Conservation (phyloP, 345 rosid genomes). For the Stellera chamaejasme region DNA sequence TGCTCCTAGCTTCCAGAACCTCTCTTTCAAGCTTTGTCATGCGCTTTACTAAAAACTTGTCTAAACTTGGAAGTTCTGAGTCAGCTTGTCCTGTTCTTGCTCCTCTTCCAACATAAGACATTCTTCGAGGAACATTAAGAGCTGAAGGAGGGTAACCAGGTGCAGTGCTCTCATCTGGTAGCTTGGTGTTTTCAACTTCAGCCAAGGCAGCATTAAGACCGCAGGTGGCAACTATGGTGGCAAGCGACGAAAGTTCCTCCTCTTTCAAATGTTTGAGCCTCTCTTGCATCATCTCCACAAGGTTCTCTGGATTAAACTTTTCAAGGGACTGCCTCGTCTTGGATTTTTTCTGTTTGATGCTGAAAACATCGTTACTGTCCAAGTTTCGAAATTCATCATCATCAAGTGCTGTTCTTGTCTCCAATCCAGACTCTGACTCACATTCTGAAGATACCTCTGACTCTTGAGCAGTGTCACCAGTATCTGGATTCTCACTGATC, state of each 20-base stretch:
- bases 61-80: conserved; percentile 61
- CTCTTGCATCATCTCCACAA: conserved; percentile 68
- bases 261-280: conserved; percentile 78
- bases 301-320: conserved; percentile 38
- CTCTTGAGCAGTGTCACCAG: conserved; percentile 30
- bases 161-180: conserved; percentile 21
- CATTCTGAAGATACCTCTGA: conserved; percentile 44
- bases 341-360: conserved; percentile 34
- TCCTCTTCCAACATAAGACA: conserved; percentile 36
- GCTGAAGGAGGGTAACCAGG: conserved; percentile 19
- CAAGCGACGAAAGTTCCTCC: conserved; percentile 86
- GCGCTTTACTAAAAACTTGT: conserved; percentile 76
- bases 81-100: conserved; percentile 25
- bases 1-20: conserved; percentile 66
- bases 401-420: conserved; percentile 24
- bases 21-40: conserved; percentile 75
- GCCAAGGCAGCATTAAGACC: conserved; percentile 88
- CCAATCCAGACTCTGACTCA: conserved; percentile 55
- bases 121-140: conserved; percentile 25
- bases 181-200: conserved; percentile 44
- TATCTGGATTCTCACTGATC: conserved; percentile 72
- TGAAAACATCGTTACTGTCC: conserved; percentile 20
- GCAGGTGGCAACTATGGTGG: conserved; percentile 87
- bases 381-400: conserved; percentile 23
- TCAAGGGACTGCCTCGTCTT: conserved; percentile 58